Evolutionary conservation across 805 yeast genomes (phyloP).

Genomic region (Metschnikowia kofuensis): DNA sequence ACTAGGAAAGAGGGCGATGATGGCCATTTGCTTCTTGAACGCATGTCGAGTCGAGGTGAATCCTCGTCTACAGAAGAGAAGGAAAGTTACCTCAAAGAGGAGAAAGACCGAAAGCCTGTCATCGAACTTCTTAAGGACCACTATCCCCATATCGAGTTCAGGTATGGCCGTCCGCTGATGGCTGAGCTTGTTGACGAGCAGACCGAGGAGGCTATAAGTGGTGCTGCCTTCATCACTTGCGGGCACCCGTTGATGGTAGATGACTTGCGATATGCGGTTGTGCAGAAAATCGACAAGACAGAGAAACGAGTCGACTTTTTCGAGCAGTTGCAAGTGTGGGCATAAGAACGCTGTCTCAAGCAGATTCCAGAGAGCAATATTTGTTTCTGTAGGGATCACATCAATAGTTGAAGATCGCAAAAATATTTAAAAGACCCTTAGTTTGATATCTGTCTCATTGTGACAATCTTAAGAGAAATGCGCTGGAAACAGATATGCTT

Average conservation of each 20-base stretch:
- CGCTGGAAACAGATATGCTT: no score
- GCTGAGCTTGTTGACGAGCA: conserved; percentile 3
- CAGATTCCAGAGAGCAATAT: no score
- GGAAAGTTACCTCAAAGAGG: conserved; percentile 5
- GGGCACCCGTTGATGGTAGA: conserved; percentile 16
- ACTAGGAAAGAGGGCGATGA: conserved; percentile 31
- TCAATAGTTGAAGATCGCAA: no score
- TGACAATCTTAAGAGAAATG: no score
- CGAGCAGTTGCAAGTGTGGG: conserved; percentile 18
- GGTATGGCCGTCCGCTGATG: conserved; percentile 12
- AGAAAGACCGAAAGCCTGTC: neutral
- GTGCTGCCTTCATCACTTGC: conserved; percentile 12
- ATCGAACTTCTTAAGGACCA: neutral
- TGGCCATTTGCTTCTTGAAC: conserved; percentile 8
- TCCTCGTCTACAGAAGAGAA: conserved; percentile 13
- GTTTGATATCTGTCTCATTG: no score
- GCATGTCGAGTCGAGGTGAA: conserved; percentile 5
- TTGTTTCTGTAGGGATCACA: no score
- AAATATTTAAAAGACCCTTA: no score
- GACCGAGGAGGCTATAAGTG: conserved; percentile 5
- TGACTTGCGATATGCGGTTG: conserved; percentile 11
- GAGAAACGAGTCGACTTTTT: conserved; percentile 14
- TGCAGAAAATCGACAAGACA: conserved; percentile 9
- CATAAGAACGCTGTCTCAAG: conserved; percentile 9
- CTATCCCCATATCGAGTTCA: conserved; percentile 10